Evolutionary conservation across 768 basidiomycete genomes (phyloP).

Genomic region (Tremella yokohamensis): DNA sequence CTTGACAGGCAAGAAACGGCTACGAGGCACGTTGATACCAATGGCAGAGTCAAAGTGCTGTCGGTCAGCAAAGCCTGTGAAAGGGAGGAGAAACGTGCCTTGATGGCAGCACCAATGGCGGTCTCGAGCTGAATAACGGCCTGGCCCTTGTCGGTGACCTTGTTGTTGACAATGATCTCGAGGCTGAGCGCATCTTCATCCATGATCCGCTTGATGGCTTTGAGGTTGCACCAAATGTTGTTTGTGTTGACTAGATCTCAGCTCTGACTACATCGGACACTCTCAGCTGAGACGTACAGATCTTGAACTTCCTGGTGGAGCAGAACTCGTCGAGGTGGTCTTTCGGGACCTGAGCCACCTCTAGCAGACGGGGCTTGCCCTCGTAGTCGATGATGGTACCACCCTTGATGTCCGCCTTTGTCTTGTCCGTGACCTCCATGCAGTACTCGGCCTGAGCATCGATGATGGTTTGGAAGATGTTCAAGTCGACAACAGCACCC

Average conservation of each 20-base stretch:
- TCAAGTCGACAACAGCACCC: slow-evolving; percentile 82
- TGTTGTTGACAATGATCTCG: slow-evolving; percentile 85
- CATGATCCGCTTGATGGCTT: slow-evolving; percentile 86
- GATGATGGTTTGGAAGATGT: slow-evolving; percentile 77
- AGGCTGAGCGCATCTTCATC: slow-evolving; percentile 78
- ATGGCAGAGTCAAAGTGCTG: slow-evolving; percentile 64
- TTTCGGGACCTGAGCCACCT: slow-evolving; percentile 89
- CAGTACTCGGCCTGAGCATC: slow-evolving; percentile 76
- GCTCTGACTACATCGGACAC: slow-evolving; percentile 4
- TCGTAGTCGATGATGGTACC: slow-evolving; percentile 90
- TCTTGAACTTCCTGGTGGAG: slow-evolving; percentile 80
- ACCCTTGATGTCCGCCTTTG: slow-evolving; percentile 79
- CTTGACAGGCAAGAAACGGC: slow-evolving; percentile 80
- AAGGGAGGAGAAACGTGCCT: slow-evolving; percentile 49
- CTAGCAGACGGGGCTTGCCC: slow-evolving; percentile 78
- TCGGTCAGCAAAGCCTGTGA: neutral
- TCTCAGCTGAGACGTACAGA: slow-evolving; percentile 60
- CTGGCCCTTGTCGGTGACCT: slow-evolving; percentile 71
- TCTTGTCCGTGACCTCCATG: slow-evolving; percentile 97
- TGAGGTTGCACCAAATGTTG: slow-evolving; percentile 56
- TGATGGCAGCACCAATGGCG: slow-evolving; percentile 88
- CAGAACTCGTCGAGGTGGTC: slow-evolving; percentile 96
- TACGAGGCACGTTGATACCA: slow-evolving; percentile 91
- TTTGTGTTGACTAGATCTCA: slow-evolving; percentile 50
- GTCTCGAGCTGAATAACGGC: slow-evolving; percentile 87